Base-by-base conservation (phyloP, 495 filamentous ascomycete species). In the Daldinia grandis region DNA sequence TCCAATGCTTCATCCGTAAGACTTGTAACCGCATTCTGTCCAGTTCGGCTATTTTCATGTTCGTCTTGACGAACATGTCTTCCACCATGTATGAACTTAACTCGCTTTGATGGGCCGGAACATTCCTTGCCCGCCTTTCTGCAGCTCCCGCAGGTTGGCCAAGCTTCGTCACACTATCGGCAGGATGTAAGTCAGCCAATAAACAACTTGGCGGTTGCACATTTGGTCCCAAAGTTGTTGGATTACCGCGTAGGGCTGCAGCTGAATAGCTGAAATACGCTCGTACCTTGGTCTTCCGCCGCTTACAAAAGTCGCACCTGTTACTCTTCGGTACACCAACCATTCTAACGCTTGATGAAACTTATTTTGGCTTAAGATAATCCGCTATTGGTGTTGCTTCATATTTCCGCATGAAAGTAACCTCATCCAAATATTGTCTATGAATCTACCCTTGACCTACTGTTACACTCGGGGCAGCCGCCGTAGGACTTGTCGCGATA, bases 321-420 rank as follows among this genome's bases (percentile, higher is more conserved):
- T 66, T 66, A 12, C 68, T 71, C 33, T 66, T 67, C 10, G 63
- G 63, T 40, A 72, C 58, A 19, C 69, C 69, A 19, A 68, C 69
- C 69, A 72, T 72, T 2, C n/a, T 6, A 10, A 64, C 56, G n/a
- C 15, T 67, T 55, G 7, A 10, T 62, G 62, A 17, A 54, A 54
- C 9, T 35, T 51, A 51, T 61, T 25, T 33, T 37, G 7, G 38
- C 25, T 54, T 37, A 7, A 51, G 17, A 12, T 24, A 47, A 24
- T 5, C 9, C 24, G 17, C 17, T 19, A 47, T 21, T 3, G 19
- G 42, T 21, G 8, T 21, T 8, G 42, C 42, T 21, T 24, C 8
- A 24, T 47, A 24, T 9, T 47, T 47, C 7, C 17, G 8, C 4
- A 47, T 47, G 1, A 21, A 47, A 47, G 6, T 1, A 47, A 3